Conservation (phyloP, 306 rosid genomes). For the Senna siamea region DNA sequence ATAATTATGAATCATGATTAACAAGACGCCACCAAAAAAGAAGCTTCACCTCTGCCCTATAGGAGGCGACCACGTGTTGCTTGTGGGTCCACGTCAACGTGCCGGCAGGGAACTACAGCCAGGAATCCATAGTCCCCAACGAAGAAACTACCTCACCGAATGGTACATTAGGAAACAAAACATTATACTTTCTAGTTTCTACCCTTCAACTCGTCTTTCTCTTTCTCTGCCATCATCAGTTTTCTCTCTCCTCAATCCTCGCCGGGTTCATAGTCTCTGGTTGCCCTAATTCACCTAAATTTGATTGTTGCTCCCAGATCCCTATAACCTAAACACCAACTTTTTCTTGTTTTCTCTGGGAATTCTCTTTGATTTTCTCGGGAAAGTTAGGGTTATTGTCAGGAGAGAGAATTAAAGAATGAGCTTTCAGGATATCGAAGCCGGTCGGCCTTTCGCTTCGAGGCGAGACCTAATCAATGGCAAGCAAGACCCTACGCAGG, state of each 20-base stretch:
- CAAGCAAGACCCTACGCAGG: constrained; percentile 87
- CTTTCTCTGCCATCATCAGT: not conserved
- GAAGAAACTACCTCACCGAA: constrained; percentile 32
- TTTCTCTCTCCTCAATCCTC: constrained; percentile 29
- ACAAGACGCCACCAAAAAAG: not conserved
- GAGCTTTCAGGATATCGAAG: constrained; percentile 94
- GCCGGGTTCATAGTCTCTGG: constrained; percentile 40
- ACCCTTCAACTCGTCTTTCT: not conserved
- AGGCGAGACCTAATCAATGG: constrained; percentile 69
- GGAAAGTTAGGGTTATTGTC: constrained; percentile 40
- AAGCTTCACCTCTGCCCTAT: not conserved
- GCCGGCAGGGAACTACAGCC: constrained; percentile 39
- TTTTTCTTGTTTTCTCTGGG: constrained; percentile 34
- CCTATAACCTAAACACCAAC: constrained; percentile 29
- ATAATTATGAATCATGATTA: not conserved
- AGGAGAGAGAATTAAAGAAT: constrained; percentile 39
- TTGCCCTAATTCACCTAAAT: constrained; percentile 38
- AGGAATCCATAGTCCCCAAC: constrained; percentile 15
- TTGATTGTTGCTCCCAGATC: constrained; percentile 36
- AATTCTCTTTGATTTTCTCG: constrained; percentile 43
- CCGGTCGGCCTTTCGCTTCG: constrained; percentile 69
- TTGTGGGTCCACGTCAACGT: constrained; percentile 38
- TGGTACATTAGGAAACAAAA: not conserved
- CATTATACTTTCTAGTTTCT: not conserved
- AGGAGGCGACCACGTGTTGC: constrained; percentile 32